Evolutionary conservation across 2,329 filamentous ascomycete species (phyloP), one percentile per base, ranked within the genome.

Genomic region (Aspergillus sp.): DNA sequence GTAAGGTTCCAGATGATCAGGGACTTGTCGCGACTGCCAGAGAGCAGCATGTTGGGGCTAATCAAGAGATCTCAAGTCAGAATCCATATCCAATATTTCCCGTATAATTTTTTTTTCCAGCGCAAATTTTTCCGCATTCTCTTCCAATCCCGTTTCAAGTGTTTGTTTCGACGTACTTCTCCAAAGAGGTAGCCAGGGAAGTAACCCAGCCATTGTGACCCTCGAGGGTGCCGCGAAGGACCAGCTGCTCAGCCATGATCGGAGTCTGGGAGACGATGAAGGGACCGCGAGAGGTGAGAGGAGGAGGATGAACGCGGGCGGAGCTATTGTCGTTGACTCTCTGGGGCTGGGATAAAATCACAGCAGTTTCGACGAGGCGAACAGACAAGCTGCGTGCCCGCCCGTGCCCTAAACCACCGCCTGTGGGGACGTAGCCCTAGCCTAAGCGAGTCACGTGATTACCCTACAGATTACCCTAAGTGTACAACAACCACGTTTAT

Each of bases 1-100:
- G 93, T 97, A 70, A 98, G 83, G 84, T 96, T 95, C 93, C 93
- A 98, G 84, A 98, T 95, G 81, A 98, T 98, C 74, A 98, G 82
- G 64, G 88, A 88, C 87, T 97, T 96, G 84, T 98, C 93, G 79
- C 93, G 90, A 73, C 84, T 89, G 70, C 82, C 91, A 64, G 93
- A 98, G 69, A 98, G 85, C 74, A 98, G 90, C 91, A 98, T 97
- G 84, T 98, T 97, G 72, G 93, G 93, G 87, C 89, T 84, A 69
- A 56, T 57, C 54, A 54, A 49, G 48, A 52, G 53, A 52, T 45
- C 54, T 49, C 49, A 54, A 58, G 64, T 73, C 61, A 73, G 70
- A 66, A 63, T 37, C 33, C 33, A 37, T 19, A 10, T 19, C 33
- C n/a, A 35, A 35, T 3, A 15, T 35, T 35, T 35, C 15, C 33